phyloP scores from a whole-genome alignment of 2,329 filamentous ascomycete genomes.

The Hymenoscyphus repandus region DNA sequence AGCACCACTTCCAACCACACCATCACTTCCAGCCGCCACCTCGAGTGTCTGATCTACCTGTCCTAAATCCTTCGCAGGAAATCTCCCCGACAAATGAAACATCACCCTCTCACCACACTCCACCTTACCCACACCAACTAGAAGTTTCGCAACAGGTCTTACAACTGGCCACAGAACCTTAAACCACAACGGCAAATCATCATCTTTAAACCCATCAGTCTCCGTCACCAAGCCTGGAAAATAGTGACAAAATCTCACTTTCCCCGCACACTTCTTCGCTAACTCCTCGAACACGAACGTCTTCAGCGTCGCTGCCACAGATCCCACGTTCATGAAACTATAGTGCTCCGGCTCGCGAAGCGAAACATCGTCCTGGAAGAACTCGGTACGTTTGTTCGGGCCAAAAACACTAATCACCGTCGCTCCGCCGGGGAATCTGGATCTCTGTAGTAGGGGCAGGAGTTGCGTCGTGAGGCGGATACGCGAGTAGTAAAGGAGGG shows the following conservation, averaged over 20 bases:
- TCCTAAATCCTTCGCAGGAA: slow-evolving; percentile 16
- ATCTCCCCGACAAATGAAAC: slow-evolving; percentile 20
- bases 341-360: slow-evolving; percentile 28
- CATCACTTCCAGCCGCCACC: slow-evolving; percentile 19
- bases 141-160: slow-evolving; percentile 24
- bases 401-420: no score
- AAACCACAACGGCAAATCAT: slow-evolving; percentile 29
- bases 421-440: slow-evolving; percentile 4
- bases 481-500: slow-evolving; percentile 22
- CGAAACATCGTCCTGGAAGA: slow-evolving; percentile 25
- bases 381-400: slow-evolving; percentile 7
- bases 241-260: slow-evolving; percentile 28
- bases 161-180: slow-evolving; percentile 25
- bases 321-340: slow-evolving; percentile 26
- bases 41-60: neutral
- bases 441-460: slow-evolving; percentile 25
- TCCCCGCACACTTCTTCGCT: slow-evolving; percentile 25
- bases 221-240: slow-evolving; percentile 32
- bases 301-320: slow-evolving; percentile 30
- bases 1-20: slow-evolving; percentile 23
- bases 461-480: slow-evolving; percentile 25
- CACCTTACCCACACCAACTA: slow-evolving; percentile 20
- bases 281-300: slow-evolving; percentile 31
- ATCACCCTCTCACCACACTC: slow-evolving; percentile 32
- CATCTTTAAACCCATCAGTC: slow-evolving; percentile 26